Conservation (phyloP, 768 basidiomycete species). For the Rhodotorula toruloides region DNA sequence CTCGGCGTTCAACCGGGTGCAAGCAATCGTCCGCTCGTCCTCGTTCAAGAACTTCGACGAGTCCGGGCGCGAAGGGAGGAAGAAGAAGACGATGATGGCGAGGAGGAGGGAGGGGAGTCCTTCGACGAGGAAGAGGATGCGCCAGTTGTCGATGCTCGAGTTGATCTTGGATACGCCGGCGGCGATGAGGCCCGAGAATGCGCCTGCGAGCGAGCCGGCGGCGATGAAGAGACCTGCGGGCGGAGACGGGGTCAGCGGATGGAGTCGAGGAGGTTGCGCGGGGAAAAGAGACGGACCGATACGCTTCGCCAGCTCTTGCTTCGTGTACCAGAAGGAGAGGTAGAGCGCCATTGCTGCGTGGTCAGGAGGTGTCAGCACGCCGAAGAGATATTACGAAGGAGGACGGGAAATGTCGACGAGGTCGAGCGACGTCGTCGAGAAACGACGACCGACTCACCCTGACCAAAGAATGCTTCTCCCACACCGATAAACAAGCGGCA, state of each 20-base stretch:
- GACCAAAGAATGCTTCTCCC: slow-evolving; percentile 43
- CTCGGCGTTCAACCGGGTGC: slow-evolving; percentile 46
- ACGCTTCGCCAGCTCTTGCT: slow-evolving; percentile 48
- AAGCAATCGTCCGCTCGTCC: slow-evolving; percentile 46
- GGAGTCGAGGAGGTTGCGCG: slow-evolving; percentile 44
- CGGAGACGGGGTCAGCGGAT: slow-evolving; percentile 37
- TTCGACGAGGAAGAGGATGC: slow-evolving; percentile 50
- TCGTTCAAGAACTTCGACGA: slow-evolving; percentile 46
- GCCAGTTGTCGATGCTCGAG: slow-evolving; percentile 30
- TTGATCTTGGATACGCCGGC: slow-evolving; percentile 40
- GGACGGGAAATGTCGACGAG: slow-evolving; percentile 24
- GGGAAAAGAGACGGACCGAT: slow-evolving; percentile 48
- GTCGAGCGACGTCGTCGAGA: slow-evolving; percentile 41
- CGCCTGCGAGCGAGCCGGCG: slow-evolving; percentile 19
- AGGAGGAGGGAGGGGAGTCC: slow-evolving; percentile 47
- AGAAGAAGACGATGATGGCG: slow-evolving; percentile 48
- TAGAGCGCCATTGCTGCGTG: slow-evolving; percentile 32
- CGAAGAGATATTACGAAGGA: neutral
- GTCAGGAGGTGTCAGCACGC: no score
- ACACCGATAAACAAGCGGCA: slow-evolving; percentile 48
- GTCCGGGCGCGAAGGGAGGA: slow-evolving; percentile 49
- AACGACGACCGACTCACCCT: no score
- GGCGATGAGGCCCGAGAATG: slow-evolving; percentile 3
- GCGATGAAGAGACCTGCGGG: slow-evolving; percentile 50
- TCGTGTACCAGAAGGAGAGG: slow-evolving; percentile 44